Conservation (phyloP, 208 protist species). For the Blechomonas ayalai region DNA sequence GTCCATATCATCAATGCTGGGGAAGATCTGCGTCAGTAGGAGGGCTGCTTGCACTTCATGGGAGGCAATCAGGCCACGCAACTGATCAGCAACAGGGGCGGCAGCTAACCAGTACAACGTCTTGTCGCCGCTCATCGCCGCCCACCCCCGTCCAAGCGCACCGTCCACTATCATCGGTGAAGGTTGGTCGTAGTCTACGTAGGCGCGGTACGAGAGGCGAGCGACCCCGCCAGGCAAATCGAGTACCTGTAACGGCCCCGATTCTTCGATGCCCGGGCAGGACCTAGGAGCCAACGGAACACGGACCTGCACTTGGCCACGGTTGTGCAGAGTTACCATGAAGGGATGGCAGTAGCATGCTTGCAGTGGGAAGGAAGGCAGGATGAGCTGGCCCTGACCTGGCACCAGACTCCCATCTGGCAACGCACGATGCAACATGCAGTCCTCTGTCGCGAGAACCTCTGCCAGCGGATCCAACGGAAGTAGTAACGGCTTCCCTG, state of each 20-base stretch:
- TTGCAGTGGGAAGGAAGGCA: constrained; percentile 8
- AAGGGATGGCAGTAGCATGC: constrained; percentile 47
- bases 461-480: constrained; percentile 58
- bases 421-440: constrained; percentile 27
- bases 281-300: too few species aligned
- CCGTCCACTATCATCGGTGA: too few species aligned
- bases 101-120: constrained; percentile 14
- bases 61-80: constrained; percentile 11
- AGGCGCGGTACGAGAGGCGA: too few species aligned
- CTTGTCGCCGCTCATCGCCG: neutral
- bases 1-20: constrained; percentile 25
- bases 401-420: constrained; percentile 53
- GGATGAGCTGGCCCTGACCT: constrained; percentile 15
- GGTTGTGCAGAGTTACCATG: constrained; percentile 29
- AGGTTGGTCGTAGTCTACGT: too few species aligned
- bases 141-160: too few species aligned
- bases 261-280: too few species aligned
- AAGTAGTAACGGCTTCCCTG: constrained; percentile 27
- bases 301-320: too few species aligned
- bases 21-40: constrained; percentile 51
- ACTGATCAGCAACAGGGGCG: constrained; percentile 16
- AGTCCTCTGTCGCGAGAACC: constrained; percentile 39
- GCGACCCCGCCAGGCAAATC: too few species aligned
- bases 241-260: too few species aligned
- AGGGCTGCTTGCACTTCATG: constrained; percentile 28